A percentile compares a stretch with the other conserved stretches of the same genome.
Conservation (phyloP, 345 rosid species). For the Rhizophora apiculata region DNA sequence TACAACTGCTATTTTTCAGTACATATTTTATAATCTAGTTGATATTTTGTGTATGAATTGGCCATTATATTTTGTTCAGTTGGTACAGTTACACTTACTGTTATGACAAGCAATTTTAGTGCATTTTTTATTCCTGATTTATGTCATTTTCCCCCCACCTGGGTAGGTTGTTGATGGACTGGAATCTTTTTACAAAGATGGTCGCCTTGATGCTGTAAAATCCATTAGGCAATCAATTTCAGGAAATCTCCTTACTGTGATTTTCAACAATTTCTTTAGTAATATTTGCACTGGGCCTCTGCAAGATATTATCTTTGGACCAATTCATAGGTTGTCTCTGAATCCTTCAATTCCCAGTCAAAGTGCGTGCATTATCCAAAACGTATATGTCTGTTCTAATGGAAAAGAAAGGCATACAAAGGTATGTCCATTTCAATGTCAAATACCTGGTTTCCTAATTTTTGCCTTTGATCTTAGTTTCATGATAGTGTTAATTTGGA, state of each 20-base stretch:
- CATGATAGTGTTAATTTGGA: background rate
- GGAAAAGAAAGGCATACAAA: conserved; percentile 41
- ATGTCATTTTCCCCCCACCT: conserved; percentile 9
- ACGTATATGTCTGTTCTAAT: conserved; percentile 40
- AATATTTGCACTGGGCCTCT: conserved; percentile 28
- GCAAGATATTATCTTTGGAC: conserved; percentile 40
- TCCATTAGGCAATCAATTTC: conserved; percentile 59
- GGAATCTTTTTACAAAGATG: conserved; percentile 36
- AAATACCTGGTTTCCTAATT: background rate
- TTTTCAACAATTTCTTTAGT: conserved; percentile 43
- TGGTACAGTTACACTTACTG: background rate
- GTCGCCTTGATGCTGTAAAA: conserved; percentile 41
- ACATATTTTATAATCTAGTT: too few relatives aligned
- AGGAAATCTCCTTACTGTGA: conserved; percentile 46
- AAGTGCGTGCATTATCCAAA: conserved; percentile 49
- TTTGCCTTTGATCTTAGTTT: background rate
- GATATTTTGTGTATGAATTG: too few relatives aligned
- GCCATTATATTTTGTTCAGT: background rate
- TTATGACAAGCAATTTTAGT: background rate
- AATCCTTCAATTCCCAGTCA: conserved; percentile 44
- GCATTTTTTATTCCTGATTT: background rate
- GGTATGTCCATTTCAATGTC: conserved; percentile 33
- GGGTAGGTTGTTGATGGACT: conserved; percentile 70
- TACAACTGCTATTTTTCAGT: too few relatives aligned
- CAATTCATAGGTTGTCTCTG: conserved; percentile 43